A percentile compares a stretch with the other conserved stretches of the same genome.
These are phyloP conservation scores for Penicillium olsonii DNA, from an alignment of 2,329 filamentous ascomycete species.

Conservation along the genomic window DNA sequence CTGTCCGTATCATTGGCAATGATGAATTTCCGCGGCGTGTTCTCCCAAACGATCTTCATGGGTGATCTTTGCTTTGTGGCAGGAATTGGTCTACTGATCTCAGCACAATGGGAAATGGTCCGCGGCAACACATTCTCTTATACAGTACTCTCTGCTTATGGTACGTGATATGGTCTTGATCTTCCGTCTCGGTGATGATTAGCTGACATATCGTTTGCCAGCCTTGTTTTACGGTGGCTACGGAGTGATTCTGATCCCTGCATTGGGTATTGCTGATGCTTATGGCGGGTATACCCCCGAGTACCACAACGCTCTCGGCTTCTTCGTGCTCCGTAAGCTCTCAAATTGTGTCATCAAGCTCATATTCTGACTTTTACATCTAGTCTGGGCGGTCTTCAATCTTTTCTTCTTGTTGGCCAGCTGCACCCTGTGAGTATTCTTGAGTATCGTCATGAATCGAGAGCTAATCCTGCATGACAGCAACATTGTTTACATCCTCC, in stretches of 20 bases:
- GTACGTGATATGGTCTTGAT: background rate
- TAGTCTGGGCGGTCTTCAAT: constrained; percentile 14
- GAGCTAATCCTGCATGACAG: background rate
- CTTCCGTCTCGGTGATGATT: background rate
- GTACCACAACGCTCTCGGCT: constrained; percentile 54
- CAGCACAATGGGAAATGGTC: constrained; percentile 15
- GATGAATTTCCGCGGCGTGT: constrained; percentile 7
- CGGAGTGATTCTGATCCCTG: constrained; percentile 50
- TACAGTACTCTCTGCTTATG: constrained; percentile 10
- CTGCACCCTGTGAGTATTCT: constrained; percentile 7
- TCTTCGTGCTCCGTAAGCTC: constrained; percentile 43
- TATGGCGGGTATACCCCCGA: constrained; percentile 46
- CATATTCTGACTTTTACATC: constrained; percentile 30
- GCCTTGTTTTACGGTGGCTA: constrained; percentile 43
- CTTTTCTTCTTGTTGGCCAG: constrained; percentile 9
- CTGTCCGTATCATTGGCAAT: constrained; percentile 6
- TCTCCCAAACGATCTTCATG: constrained; percentile 7
- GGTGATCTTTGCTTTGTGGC: constrained; percentile 11
- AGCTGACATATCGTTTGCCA: constrained; percentile 36
- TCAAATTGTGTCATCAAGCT: constrained; percentile 50
- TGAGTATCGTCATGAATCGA: background rate
- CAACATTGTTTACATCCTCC: constrained; percentile 8
- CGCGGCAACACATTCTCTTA: constrained; percentile 12
- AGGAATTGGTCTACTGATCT: constrained; percentile 9
- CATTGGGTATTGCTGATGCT: constrained; percentile 48